A percentile compares a stretch with the other conserved stretches of the same genome.
Evolutionary conservation across 139 green algal genomes (phyloP).

Genomic region (Chlorella ohadii): DNA sequence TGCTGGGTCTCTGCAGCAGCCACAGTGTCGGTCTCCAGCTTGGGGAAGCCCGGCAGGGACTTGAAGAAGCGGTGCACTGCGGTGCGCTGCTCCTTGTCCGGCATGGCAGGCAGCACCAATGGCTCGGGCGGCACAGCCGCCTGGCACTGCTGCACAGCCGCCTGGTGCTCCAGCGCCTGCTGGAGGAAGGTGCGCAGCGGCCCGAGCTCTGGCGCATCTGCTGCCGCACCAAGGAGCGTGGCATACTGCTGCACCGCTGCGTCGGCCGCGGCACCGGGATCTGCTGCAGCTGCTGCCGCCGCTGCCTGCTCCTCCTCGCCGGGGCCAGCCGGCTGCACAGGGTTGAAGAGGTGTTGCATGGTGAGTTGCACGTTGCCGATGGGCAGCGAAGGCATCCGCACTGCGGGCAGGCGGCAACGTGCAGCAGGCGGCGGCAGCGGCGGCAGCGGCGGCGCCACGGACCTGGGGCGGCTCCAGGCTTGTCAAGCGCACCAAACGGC

Average conservation of each 20-base stretch:
- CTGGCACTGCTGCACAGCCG: not conserved
- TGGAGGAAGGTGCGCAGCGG: constrained; percentile 10
- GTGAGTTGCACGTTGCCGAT: too few relatives aligned
- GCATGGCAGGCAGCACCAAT: constrained; percentile 19
- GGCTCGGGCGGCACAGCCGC: not conserved
- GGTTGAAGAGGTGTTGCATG: too few relatives aligned
- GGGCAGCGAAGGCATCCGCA: too few relatives aligned
- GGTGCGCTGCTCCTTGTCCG: constrained; percentile 41
- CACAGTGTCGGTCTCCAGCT: constrained; percentile 43
- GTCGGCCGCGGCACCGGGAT: not conserved
- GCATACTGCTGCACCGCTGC: constrained; percentile 22
- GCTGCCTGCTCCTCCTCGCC: too few relatives aligned
- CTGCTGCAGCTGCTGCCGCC: too few relatives aligned
- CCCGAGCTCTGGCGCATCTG: not conserved
- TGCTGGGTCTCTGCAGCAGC: not conserved
- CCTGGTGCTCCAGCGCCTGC: not conserved
- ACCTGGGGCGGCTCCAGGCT: not conserved
- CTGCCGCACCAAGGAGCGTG: not conserved
- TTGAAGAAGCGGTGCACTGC: constrained; percentile 59
- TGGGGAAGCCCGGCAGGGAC: constrained; percentile 32
- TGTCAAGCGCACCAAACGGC: constrained; percentile 65
- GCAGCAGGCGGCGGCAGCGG: too few relatives aligned
- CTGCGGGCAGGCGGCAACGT: too few relatives aligned
- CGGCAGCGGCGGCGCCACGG: not conserved
- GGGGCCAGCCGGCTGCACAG: too few relatives aligned